Base-by-base conservation (phyloP, 2,329 filamentous ascomycete genomes). In the Apiospora sp. region DNA sequence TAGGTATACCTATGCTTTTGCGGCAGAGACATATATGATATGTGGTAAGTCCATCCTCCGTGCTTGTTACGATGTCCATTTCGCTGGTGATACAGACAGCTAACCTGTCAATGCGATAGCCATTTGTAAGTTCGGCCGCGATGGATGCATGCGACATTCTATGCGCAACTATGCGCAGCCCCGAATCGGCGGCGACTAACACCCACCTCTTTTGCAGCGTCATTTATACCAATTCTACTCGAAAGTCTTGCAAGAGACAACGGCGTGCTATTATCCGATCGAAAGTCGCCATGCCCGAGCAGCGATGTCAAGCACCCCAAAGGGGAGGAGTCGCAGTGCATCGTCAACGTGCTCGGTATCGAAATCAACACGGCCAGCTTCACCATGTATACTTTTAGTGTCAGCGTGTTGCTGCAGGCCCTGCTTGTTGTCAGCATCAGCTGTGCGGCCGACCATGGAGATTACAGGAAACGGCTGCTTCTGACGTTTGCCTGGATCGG, bases 371-470 rank as follows among this genome's bases (percentile, higher is more conserved):
- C 96, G 0, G 95, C 96, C 48, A 97, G 94, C 82, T 98, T 98
- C 82, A 96, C 95, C 81, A 97, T 98, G 94, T 98, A 98, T 84
- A 98, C 95, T 1, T 99, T 99, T 83, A 97, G 95, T 72, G 86
- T 97, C 79, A 97, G 94, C 80, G 96, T 99, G 1, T 83, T 98
- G 27, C 82, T 98, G 14, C 96, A 99, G 81, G 93, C 95, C 1
- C 83, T 98, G 41, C 85, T 98, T 43, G 97, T 99, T 61, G 94
- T 99, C 75, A 97, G 95, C 79, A 98, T 99, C 87, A 98, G 95
- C 79, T 96, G 94, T 71, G 95, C 96, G 10, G 96, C 96, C 72
- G 96, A 99, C 81, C 96, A 98, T 83, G 96, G 96, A 75, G 92
- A 90, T 77, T 96, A 95, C 84, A 92, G 96, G 73, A 99, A 98